Evolutionary conservation across 164 flowering plant species (phyloP), one percentile per base, ranked within the genome.

Genomic region (Macadamia tetraphylla): DNA sequence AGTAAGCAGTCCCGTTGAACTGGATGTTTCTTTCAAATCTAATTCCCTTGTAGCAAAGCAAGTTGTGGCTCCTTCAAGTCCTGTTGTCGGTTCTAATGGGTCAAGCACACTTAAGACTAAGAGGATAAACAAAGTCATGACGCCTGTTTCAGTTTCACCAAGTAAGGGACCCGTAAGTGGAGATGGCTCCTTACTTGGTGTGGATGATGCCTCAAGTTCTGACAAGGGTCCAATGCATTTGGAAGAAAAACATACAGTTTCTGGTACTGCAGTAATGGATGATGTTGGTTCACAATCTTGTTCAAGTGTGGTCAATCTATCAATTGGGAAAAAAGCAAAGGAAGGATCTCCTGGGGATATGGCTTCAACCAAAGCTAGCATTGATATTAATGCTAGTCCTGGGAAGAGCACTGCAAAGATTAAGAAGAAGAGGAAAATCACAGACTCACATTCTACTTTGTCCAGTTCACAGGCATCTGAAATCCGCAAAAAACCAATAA

Each of bases 21-120:
- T 91, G 49, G 93, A 90, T 81, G 87, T 92, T 69, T 83, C 89
- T 23, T 90, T 92, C 67, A 87, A 87, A 64, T 90, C 94, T 14
- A 87, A 90, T 79, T 77, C 86, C 14, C 68, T 92, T 57, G 86
- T 92, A 6, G 95, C 95, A 23, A 87, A 88, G 78, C 80, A 86
- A 43, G 77, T 84, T 68, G 68, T 73, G 64, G 18, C 81, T 51
- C 77, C 90, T 52, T 60, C 85, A 10, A 74, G 76, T 42, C 75
- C 80, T 6, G n/a, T 32, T 0, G 71, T 58, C 67, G 70, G 60
- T 73, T 70, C 78, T 60, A 79, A 71, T 43, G 59, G 48, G n/a
- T 66, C 62, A 58, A 52, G 52, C 56, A 66, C 66, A 2, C 78
- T 79, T 29, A 76, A 69, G 67, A 59, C 5, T 68, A 79, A 71